Evolutionary conservation across 2,329 filamentous ascomycete species (phyloP), one percentile per base, ranked within the genome.

Genomic region (Stenocarpella maydis): DNA sequence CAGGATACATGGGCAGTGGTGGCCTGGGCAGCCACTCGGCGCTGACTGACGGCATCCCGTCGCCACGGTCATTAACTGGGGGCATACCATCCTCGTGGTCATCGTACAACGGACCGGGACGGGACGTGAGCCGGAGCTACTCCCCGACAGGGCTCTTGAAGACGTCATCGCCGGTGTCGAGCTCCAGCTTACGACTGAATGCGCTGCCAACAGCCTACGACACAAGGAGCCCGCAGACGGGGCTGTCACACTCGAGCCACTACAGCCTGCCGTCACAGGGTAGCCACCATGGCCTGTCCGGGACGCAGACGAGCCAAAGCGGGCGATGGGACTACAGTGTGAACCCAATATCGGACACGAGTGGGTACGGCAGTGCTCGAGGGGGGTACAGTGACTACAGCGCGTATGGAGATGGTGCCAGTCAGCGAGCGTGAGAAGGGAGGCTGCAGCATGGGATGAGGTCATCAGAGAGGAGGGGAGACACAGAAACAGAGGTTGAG

Each of bases 21-120:
- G 82, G 75, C 72, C 81, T 77, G 41, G 76, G 81, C 73, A 82
- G 86, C 50, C 80, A 84, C 52, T 85, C 88, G 53, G 78, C 82
- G 5, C 81, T 88, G 1, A 60, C 53, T 4, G 70, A 71, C 34
- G 66, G 52, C 47, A 72, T 72, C 10, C 69, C 71, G 4, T 71
- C 68, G 8, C 71, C 71, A 24, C 60, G 71, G 45, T 72, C 71
- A 3, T 43, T 72, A 21, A 66, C 60, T 1, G 71, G 71, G 7
- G 68, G 65, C n/a, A 65, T 70, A 19, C 70, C 69, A 55, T 70
- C 71, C 12, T 72, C 71, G 2, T 72, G 71, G 70, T 45, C 52
- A 21, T 34, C 60, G 6, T 71, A 71, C 54, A 47, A 49, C 15
- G 41, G 47, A 4, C 49, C 53, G 6, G 69, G 69, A n/a, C 67